phyloP scores from a whole-genome alignment of 306 rosid species.

The Oxytropis ochrocephala region DNA sequence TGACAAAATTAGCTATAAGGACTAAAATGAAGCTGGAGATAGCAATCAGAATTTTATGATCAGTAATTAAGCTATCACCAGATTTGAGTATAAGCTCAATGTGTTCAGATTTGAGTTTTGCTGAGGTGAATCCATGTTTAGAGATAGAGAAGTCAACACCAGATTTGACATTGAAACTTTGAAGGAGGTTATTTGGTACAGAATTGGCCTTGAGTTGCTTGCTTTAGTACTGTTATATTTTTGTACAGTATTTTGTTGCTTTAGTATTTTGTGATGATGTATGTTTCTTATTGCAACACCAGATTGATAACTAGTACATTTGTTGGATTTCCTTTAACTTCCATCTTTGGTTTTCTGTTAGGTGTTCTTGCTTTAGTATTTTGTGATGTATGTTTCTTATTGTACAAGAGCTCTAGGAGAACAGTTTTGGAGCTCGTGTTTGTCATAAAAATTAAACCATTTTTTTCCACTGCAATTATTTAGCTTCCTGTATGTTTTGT shows the following conservation, averaged over 20 bases:
- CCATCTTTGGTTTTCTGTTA: too few relatives aligned
- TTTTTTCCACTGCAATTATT: constrained; percentile 18
- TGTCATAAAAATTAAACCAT: constrained; percentile 39
- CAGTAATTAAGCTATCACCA: too few relatives aligned
- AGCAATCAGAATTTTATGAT: constrained; percentile 41
- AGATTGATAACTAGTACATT: constrained; percentile 19
- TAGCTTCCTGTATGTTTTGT: constrained; percentile 3
- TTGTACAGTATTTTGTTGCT: constrained; percentile 49
- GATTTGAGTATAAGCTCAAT: too few relatives aligned
- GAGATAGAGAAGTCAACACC: constrained; percentile 50
- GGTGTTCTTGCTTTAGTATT: too few relatives aligned
- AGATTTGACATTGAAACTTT: constrained; percentile 81
- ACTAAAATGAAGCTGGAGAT: constrained; percentile 30
- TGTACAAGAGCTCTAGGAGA: constrained; percentile 45
- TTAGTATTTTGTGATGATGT: too few relatives aligned
- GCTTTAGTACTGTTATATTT: constrained; percentile 23
- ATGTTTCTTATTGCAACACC: too few relatives aligned
- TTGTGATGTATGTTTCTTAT: too few relatives aligned
- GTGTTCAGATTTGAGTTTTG: constrained; percentile 42
- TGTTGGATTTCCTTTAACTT: constrained; percentile 20
- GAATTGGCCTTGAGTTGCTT: too few relatives aligned
- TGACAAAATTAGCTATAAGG: too few relatives aligned
- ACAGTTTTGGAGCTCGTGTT: constrained; percentile 45
- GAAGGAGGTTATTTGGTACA: constrained; percentile 24
- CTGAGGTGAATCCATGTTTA: constrained; percentile 40